Evolutionary conservation across 208 protist species (phyloP).

Genomic region (Acanthamoeba lenticulata): DNA sequence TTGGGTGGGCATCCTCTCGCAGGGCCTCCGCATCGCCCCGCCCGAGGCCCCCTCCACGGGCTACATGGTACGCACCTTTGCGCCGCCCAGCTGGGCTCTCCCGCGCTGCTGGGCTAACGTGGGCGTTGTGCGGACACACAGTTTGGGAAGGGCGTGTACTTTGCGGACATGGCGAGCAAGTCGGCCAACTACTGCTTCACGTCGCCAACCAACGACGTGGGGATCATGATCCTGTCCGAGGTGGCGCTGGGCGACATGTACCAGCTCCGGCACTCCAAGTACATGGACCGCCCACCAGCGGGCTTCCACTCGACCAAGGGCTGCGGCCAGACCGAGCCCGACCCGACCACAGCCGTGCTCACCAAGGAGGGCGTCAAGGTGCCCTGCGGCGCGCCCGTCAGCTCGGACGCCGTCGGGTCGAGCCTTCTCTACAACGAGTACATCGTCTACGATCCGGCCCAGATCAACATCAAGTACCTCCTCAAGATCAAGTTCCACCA

Average conservation of each 20-base stretch:
- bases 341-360: constrained; percentile 8
- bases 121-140: neutral
- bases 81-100: neutral
- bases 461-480: constrained; percentile 56
- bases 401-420: neutral
- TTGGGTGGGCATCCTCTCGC: constrained; percentile 77
- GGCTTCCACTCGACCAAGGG: constrained; percentile 60
- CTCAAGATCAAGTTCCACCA: constrained; percentile 34
- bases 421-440: constrained; percentile 75
- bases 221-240: constrained; percentile 73
- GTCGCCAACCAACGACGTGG: neutral
- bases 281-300: constrained; percentile 65
- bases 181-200: constrained; percentile 69
- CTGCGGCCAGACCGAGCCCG: neutral
- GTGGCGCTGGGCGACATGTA: constrained; percentile 69
- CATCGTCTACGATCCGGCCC: constrained; percentile 72
- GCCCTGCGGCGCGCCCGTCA: constrained; percentile 27
- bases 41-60: constrained; percentile 79
- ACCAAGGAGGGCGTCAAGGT: constrained; percentile 17
- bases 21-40: constrained; percentile 79
- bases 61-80: constrained; percentile 81
- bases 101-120: neutral
- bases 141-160: constrained; percentile 79
- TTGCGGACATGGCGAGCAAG: constrained; percentile 69
- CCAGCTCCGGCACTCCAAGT: constrained; percentile 43